phyloP scores from a whole-genome alignment of 805 yeast genomes.

The Zygotorulaspora chibaensis region DNA sequence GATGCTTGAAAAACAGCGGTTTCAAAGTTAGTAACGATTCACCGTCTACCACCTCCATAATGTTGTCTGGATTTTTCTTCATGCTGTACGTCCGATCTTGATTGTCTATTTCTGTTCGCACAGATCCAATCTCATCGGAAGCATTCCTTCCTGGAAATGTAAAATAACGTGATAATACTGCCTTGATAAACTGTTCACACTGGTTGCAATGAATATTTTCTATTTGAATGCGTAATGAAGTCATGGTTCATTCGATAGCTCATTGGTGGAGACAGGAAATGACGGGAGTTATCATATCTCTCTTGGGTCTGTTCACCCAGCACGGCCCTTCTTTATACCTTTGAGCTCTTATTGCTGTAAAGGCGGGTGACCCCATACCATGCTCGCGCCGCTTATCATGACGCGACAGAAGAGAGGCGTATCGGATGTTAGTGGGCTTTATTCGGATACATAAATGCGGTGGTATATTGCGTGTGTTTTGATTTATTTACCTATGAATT shows the following conservation, averaged over 20 bases:
- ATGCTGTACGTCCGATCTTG: neutral
- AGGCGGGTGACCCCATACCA: neutral
- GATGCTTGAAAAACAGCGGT: constrained; percentile 7
- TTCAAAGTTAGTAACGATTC: constrained; percentile 3
- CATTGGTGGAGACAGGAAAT: too few species aligned
- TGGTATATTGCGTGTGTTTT: neutral
- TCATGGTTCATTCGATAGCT: neutral
- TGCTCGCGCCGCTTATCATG: neutral
- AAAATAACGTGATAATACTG: constrained; percentile 27
- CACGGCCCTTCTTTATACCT: neutral
- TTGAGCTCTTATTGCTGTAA: constrained; percentile 4
- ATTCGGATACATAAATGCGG: neutral
- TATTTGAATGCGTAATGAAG: constrained; percentile 24
- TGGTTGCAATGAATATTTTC: constrained; percentile 52
- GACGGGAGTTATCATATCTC: neutral
- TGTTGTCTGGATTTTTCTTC: neutral
- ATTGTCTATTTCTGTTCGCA: neutral
- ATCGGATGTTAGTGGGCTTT: neutral
- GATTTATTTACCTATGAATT: neutral
- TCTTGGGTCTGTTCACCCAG: neutral
- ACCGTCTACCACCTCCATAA: neutral
- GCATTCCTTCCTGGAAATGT: neutral
- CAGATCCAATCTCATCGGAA: neutral
- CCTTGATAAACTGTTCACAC: constrained; percentile 42
- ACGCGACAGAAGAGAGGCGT: neutral